Evolutionary conservation across 108 stramenopile species (phyloP).

Genomic region (Cylindrotheca fusiformis): DNA sequence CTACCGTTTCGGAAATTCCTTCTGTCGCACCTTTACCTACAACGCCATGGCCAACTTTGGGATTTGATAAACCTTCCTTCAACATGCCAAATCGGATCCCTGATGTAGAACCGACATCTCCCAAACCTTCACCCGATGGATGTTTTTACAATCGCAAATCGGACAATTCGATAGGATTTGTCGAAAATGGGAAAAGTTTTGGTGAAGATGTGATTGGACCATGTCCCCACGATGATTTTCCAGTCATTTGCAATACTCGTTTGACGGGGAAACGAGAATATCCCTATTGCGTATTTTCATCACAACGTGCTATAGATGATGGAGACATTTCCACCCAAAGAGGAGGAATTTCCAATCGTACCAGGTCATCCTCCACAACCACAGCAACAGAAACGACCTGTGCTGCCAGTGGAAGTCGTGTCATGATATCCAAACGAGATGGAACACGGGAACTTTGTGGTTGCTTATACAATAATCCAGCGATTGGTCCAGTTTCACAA

Average conservation of each 20-base stretch:
- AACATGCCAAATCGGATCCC: background rate
- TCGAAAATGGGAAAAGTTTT: background rate
- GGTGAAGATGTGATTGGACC: background rate
- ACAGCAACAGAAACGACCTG: background rate
- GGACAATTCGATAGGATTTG: background rate
- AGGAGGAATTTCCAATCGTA: background rate
- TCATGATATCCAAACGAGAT: background rate
- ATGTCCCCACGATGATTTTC: background rate
- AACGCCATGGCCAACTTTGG: background rate
- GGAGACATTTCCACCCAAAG: background rate
- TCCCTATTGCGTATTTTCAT: background rate
- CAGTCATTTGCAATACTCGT: background rate
- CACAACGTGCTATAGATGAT: too few relatives aligned
- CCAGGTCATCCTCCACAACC: too few relatives aligned
- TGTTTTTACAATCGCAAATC: background rate
- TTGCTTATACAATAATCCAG: background rate
- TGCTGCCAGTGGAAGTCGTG: background rate
- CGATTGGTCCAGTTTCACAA: background rate
- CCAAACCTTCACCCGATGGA: background rate
- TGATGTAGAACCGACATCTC: background rate
- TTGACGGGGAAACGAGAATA: background rate
- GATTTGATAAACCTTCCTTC: background rate
- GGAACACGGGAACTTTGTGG: background rate
- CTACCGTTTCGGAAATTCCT: background rate
- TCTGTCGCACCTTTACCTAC: background rate